Evolutionary conservation across 805 yeast genomes (phyloP), one percentile per base, ranked within the genome.

Genomic region (Wickerhamomyces sydowiorum): DNA sequence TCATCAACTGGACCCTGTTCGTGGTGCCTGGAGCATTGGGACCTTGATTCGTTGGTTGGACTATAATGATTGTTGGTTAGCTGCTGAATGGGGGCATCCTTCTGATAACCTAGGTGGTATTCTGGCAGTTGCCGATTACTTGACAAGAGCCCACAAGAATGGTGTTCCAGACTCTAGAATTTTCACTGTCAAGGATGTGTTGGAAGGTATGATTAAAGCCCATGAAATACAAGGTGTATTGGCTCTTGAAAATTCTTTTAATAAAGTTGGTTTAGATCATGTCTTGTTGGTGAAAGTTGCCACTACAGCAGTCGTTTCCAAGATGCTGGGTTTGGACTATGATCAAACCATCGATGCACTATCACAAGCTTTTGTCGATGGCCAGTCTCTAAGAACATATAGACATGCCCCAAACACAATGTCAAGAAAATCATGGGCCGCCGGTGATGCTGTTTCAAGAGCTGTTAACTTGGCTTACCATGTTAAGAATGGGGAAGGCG

Each of bases 41-140:
- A 71, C 80, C 18, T 57, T 71, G 44, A 74, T 77, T 51, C 67
- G 83, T 44, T 77, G 82, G 82, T 60, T 77, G 42, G 83, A 77
- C 50, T 77, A 69, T 62, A 77, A 77, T 47, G 82, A 77, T 54
- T 77, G 82, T 58, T 77, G 82, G 82, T 59, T 77, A 32, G 83
- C 82, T 38, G 81, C 80, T n/a, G 82, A 78, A 57, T 77, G 83
- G 82, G 83, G 83, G 4, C 83, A 77, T 57, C 83, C 82, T 20
- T 72, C 79, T 25, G 83, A 77, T 53, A 77, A 77, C 56, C 52
- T 77, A 39, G 82, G 82, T 37, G 78, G 79, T 39, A 75, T 77
- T 44, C 57, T 77, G 13, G 78, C 82, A 2, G 77, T 78, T 27
- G 73, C 81, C 25, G 82, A 77, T 57, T 67, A 74, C 62, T 64